Evolutionary conservation across 1,284 basidiomycete species (phyloP).

Genomic region (Trichosporon faecale): DNA sequence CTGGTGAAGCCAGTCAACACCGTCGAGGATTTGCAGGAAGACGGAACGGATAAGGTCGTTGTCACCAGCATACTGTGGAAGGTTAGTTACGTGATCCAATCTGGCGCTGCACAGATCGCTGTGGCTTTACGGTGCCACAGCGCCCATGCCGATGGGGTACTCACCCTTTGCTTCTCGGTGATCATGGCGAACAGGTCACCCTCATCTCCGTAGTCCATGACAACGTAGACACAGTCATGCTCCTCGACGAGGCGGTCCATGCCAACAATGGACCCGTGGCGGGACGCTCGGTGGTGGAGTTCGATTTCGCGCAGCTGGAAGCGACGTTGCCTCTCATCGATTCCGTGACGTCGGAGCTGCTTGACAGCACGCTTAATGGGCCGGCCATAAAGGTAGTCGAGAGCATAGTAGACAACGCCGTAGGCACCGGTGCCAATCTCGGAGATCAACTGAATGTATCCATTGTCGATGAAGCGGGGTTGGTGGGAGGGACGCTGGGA

Average conservation of each 20-base stretch:
- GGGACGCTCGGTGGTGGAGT: slow-evolving; percentile 62
- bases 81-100: slow-evolving; percentile 15
- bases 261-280: slow-evolving; percentile 76
- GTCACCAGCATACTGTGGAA: slow-evolving; percentile 64
- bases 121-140: slow-evolving; percentile 13
- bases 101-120: background rate
- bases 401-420: slow-evolving; percentile 88
- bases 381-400: slow-evolving; percentile 61
- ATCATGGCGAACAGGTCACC: slow-evolving; percentile 86
- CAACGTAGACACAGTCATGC: slow-evolving; percentile 59
- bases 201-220: slow-evolving; percentile 70
- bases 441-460: slow-evolving; percentile 76
- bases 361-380: slow-evolving; percentile 74
- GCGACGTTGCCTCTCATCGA: slow-evolving; percentile 67
- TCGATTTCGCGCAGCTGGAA: slow-evolving; percentile 74
- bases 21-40: slow-evolving; percentile 89
- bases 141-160: slow-evolving; percentile 19
- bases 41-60: slow-evolving; percentile 79
- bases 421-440: slow-evolving; percentile 93
- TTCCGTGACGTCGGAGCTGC: slow-evolving; percentile 62
- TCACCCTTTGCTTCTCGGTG: slow-evolving; percentile 56
- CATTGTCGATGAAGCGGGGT: slow-evolving; percentile 63
- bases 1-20: slow-evolving; percentile 74
- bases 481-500: slow-evolving; percentile 16
- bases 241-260: slow-evolving; percentile 82